Conservation (phyloP, 1,284 basidiomycete genomes). For the Cystobasidium slooffiae region DNA sequence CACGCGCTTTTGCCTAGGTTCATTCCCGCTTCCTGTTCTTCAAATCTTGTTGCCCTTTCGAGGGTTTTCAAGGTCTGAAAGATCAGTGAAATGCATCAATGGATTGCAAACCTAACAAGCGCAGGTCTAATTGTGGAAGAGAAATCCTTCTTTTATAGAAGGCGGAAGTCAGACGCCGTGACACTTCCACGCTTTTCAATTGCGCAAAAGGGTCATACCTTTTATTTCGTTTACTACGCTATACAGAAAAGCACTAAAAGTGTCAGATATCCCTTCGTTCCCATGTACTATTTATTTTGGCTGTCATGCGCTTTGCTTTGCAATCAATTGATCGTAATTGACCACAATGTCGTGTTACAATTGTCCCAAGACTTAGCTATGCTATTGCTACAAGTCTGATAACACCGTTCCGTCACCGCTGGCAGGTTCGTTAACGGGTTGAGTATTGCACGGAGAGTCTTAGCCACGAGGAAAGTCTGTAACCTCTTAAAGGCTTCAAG, state of each 20-base stretch:
- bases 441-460: too few species aligned
- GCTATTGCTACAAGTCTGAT: too few species aligned
- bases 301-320: not conserved
- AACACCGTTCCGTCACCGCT: too few species aligned
- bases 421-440: too few species aligned
- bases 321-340: not conserved
- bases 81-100: not conserved
- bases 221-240: constrained; percentile 2
- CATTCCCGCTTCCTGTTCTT: constrained; percentile 3
- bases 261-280: constrained; percentile 5
- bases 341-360: too few species aligned
- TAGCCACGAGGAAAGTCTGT: too few species aligned
- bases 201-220: constrained; percentile 1
- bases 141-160: constrained; percentile 16
- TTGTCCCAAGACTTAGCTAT: too few species aligned
- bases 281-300: not conserved
- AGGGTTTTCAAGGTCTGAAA: too few species aligned
- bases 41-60: too few species aligned
- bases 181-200: constrained; percentile 39
- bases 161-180: constrained; percentile 38
- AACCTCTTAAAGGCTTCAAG: too few species aligned
- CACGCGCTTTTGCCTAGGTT: constrained; percentile 35
- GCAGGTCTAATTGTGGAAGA: constrained; percentile 33
- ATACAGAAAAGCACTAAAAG: constrained; percentile 36
- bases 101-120: constrained; percentile 29